phyloP scores from a whole-genome alignment of 495 filamentous ascomycete species.

The Hypoxylon intermedium region DNA sequence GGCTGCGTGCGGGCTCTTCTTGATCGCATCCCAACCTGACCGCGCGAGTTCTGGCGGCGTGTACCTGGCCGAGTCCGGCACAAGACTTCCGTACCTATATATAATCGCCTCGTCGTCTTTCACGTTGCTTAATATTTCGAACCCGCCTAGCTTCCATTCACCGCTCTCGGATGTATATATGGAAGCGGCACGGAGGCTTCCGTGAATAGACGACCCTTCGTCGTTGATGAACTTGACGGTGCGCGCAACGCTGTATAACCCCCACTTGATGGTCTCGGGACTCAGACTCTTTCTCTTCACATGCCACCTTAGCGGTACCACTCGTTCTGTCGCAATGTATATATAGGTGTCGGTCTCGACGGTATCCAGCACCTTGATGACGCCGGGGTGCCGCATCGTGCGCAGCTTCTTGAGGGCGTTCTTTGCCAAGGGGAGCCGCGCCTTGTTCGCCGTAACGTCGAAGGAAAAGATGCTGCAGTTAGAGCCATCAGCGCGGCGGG shows the following conservation, averaged over 20 bases:
- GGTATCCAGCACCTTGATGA: slow-evolving; percentile 90
- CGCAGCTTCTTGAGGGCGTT: slow-evolving; percentile 92
- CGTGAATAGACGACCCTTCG: slow-evolving; percentile 89
- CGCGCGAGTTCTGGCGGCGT: slow-evolving; percentile 86
- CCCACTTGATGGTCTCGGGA: slow-evolving; percentile 94
- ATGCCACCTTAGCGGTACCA: slow-evolving; percentile 85
- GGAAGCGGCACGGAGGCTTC: slow-evolving; percentile 80
- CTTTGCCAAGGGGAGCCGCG: slow-evolving; percentile 81
- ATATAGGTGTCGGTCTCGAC: slow-evolving; percentile 95
- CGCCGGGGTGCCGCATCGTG: slow-evolving; percentile 91
- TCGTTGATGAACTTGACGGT: slow-evolving; percentile 96
- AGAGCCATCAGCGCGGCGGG: slow-evolving; percentile 87
- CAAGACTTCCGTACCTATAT: slow-evolving; percentile 84
- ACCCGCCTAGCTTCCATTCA: slow-evolving; percentile 95
- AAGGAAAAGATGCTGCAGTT: slow-evolving; percentile 96
- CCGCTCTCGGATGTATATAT: slow-evolving; percentile 93
- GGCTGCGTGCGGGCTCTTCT: slow-evolving; percentile 79
- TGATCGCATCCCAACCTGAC: slow-evolving; percentile 85
- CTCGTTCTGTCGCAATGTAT: slow-evolving; percentile 92
- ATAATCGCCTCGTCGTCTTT: slow-evolving; percentile 94
- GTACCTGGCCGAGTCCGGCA: slow-evolving; percentile 82
- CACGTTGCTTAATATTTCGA: slow-evolving; percentile 91
- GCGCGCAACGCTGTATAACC: slow-evolving; percentile 82
- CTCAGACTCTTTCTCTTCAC: slow-evolving; percentile 82
- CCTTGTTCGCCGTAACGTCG: slow-evolving; percentile 79